Base-by-base conservation (phyloP, 2,329 filamentous ascomycete genomes). In the Pseudomassariella vexata region DNA sequence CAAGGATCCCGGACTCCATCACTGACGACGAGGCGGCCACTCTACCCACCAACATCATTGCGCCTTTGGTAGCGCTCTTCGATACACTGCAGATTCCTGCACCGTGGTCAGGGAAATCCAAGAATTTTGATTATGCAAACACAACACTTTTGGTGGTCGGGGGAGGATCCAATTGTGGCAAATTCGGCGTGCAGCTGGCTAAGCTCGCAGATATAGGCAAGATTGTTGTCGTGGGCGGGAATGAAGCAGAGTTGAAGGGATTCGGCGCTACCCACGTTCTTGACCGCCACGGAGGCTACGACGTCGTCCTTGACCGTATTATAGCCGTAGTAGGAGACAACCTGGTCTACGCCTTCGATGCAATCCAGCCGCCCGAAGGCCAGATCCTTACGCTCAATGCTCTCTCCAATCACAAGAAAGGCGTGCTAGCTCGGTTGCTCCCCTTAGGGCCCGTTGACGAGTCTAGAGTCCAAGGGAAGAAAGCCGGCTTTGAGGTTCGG, bases 21-120 rank as follows among this genome's bases (percentile, higher is more conserved):
- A 50, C 42, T 2, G 54, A 57, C 19, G 50, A 59, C 35, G 54
- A 63, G 16, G 58, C 46, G 2, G 56, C 56, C 2, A 58, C 57
- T 0, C 36, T 62, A 2, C 58, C 60, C 1, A 51, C 46, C 5
- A 65, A 63, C 37, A 35, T 49, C n/a, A 39, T 58, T 18, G 48
- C 60, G 6, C 40, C 48, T 2, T 37, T 57, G 3, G 38, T 59
- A 5, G 55, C 48, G 1, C 40, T 66, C 1, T 66, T 65, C 40
- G 38, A 51, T 17, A 25, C 27, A 3, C 35, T 57, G 9, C 44
- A 40, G 5, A 40, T 60, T 18, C 51, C 47, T 2, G 48, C 45
- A 15, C 51, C 49, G 4, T 59, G 45, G 46, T 38, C 28, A 5
- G 32, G 20, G 11, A 23, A 11, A 11, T 32, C 44, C 9, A 34